Evolutionary conservation across 345 rosid genomes (phyloP), one percentile per base, ranked within the genome.

Genomic region (Rhizophora mangle): DNA sequence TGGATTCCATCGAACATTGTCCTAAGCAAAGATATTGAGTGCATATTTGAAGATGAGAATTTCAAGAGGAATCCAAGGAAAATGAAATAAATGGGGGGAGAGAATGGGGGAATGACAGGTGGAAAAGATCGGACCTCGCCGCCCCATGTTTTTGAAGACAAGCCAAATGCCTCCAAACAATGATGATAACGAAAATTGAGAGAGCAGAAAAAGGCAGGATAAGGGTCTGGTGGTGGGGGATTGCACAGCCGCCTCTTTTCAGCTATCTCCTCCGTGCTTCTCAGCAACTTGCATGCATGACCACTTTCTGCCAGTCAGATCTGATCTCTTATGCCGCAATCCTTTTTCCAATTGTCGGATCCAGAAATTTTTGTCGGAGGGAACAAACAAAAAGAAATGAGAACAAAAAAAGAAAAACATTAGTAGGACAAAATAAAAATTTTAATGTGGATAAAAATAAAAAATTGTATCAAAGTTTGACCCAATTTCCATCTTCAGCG

Each of bases 101-200:
- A 18, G 34, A 64, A 68, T 64, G 74, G 82, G 85, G 83, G 20
- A 74, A 72, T 43, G 79, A 72, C 80, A 79, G 58, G 64, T 76
- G 79, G 56, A 43, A 13, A 61, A 63, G 24, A 64, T 49, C 4
- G 18, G 18, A n/a, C 37, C 39, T 27, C 51, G 37, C 47, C 47
- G 64, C 64, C 49, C 16, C 47, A 62, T n/a, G 49, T 20, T 9
- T 6, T 29, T 6, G 56, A 26, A 64, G 67, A 64, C 29, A 7
- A 47, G 56, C 16, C 16, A 8, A 53, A 18, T 32, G 32, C 3
- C 6, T 22, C 6, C 18, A 60, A 60, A 64, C 32, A 22, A 24
- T 16, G 46, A 20, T 10, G 59, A 78, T 71, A 76, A 60, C 43
- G 52, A 53, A 24, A 4, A 56, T 59, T 15, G 37, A 22, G 59